A percentile compares a stretch with the other conserved stretches of the same genome.
phyloP scores from a whole-genome alignment of 129 eudicot genomes.

The Calendula officinalis region DNA sequence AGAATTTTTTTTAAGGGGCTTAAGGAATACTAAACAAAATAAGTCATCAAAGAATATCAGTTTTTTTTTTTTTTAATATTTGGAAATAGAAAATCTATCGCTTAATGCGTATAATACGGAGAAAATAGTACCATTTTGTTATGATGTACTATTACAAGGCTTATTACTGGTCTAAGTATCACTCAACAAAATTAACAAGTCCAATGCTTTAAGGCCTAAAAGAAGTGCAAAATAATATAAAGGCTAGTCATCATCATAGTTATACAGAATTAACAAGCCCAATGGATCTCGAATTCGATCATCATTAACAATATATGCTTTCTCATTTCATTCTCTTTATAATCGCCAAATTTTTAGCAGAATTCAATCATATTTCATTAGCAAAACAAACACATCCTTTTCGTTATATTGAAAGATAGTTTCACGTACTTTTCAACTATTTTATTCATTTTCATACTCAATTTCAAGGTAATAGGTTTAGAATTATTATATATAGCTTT shows the following conservation, averaged over 20 bases:
- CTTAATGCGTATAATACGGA: background rate
- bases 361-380: background rate
- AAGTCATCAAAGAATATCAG: too few relatives aligned
- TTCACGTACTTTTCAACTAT: background rate
- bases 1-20: too few relatives aligned
- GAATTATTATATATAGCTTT: background rate
- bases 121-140: background rate
- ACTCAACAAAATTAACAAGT: background rate
- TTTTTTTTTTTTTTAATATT: too few relatives aligned
- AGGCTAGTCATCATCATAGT: background rate
- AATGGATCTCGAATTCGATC: background rate
- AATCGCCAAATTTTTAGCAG: background rate
- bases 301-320: background rate
- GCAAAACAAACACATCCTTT: background rate
- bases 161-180: background rate
- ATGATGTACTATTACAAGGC: background rate
- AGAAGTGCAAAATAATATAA: background rate
- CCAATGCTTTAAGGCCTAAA: conserved; percentile 17
- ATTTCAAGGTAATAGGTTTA: background rate
- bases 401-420: background rate
- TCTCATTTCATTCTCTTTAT: background rate
- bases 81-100: background rate
- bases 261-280: background rate
- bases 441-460: background rate
- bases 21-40: too few relatives aligned